phyloP scores from a whole-genome alignment of 352 stramenopile species.

The Phytopythium oedochilum region DNA sequence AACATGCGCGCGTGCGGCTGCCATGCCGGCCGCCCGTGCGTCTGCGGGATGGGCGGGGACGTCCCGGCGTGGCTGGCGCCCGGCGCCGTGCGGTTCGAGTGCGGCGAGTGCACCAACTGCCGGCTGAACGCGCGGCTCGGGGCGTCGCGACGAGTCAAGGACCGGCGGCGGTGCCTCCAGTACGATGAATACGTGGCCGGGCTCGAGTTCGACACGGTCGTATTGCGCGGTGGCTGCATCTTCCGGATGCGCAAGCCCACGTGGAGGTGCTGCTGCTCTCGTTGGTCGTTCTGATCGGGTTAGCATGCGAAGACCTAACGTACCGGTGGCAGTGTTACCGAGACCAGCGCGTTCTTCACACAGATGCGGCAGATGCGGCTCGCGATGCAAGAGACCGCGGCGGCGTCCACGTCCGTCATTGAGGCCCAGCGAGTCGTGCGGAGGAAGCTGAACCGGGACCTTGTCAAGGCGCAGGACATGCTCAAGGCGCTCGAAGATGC shows the following conservation, averaged over 20 bases:
- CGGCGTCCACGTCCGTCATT: slow-evolving; percentile 22
- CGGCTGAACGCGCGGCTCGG: slow-evolving; percentile 37
- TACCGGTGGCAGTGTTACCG: slow-evolving; percentile 15
- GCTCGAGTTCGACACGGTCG: slow-evolving; percentile 30
- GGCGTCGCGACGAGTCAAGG: slow-evolving; percentile 4
- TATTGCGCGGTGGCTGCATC: slow-evolving; percentile 31
- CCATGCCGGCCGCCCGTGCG: slow-evolving; percentile 48
- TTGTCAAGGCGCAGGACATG: slow-evolving; percentile 36
- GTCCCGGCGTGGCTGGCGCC: neutral
- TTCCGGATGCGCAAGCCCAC: slow-evolving; percentile 55
- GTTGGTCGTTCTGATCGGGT: neutral
- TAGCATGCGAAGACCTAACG: neutral
- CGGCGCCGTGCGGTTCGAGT: slow-evolving; percentile 17
- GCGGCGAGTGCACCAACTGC: slow-evolving; percentile 56
- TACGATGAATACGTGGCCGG: slow-evolving; percentile 37
- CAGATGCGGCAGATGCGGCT: slow-evolving; percentile 57
- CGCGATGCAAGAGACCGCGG: slow-evolving; percentile 26
- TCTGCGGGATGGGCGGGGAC: slow-evolving; percentile 43
- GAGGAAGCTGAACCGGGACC: slow-evolving; percentile 46
- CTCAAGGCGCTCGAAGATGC: slow-evolving; percentile 32
- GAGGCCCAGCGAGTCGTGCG: slow-evolving; percentile 31
- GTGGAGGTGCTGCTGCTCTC: slow-evolving; percentile 33
- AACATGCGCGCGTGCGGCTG: slow-evolving; percentile 66
- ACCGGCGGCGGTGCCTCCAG: slow-evolving; percentile 37
- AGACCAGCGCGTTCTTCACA: slow-evolving; percentile 50